Evolutionary conservation across 2,329 filamentous ascomycete species (phyloP), one percentile per base, ranked within the genome.

Genomic region (Penicillium sp.): DNA sequence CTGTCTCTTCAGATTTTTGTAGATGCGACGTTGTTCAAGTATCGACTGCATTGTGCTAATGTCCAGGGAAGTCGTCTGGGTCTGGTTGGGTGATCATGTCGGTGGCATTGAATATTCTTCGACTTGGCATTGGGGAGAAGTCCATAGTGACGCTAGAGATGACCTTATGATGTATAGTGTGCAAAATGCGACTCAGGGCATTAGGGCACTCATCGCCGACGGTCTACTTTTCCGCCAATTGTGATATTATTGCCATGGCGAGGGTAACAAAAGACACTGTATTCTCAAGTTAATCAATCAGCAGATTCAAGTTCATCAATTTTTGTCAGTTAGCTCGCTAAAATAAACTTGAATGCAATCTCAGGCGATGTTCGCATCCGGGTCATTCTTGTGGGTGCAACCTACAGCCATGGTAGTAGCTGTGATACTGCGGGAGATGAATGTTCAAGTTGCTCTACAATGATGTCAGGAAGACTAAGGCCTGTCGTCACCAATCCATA

Each of bases 1-100:
- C 42, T 67, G 64, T 55, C 48, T 49, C 39, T 67, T 33, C 16
- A 65, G 59, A 42, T 59, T 53, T 52, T 50, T 60, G 33, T 51
- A 54, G 43, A 63, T 58, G 16, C 29, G 44, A 10, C 56, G 56
- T 18, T 49, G 39, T 46, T 61, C 51, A 5, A 52, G 37, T n/a
- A 52, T 43, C 5, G 56, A 54, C 21, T 61, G 56, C 60, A 60
- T 63, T 18, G 44, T 59, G 40, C n/a, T 29, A 53, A 33, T 33
- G 31, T 33, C 13, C 31, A 10, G 31, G 31, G 24, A 5, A 28
- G 24, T 28, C 24, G 24, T 28, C 13, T 5, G 13, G 9, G 31
- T 33, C 14, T 11, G 14, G 31, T 4, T 33, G 13, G 14, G 10
- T 33, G 3, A 4, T 33, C 31, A 13, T 33, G 31, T 10, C n/a